Percentiles rank a stretch among this genome's conserved stretches.
Conservation (phyloP, 2,329 filamentous ascomycete genomes). For the Nothophoma quercina region DNA sequence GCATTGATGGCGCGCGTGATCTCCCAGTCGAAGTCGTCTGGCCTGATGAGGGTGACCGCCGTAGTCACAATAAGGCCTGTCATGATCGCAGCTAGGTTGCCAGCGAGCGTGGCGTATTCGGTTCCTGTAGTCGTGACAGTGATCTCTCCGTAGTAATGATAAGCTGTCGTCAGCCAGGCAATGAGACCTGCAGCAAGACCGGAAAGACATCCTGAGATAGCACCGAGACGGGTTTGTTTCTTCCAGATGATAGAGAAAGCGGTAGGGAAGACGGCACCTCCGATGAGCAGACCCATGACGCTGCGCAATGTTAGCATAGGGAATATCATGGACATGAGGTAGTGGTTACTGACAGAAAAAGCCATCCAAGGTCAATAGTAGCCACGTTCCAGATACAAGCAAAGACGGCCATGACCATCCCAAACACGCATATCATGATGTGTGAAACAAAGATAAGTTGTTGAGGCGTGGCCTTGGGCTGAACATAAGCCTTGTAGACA, state of each 20-base stretch:
- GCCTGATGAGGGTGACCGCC: conserved; percentile 46
- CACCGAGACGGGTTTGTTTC: conserved; percentile 42
- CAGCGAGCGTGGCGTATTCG: conserved; percentile 51
- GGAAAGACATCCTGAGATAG: conserved; percentile 42
- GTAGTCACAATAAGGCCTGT: conserved; percentile 45
- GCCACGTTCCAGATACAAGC: conserved; percentile 48
- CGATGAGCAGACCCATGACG: conserved; percentile 53
- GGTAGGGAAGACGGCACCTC: conserved; percentile 52
- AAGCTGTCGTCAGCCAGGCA: conserved; percentile 49
- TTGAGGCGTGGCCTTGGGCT: conserved; percentile 45
- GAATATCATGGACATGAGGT: not conserved
- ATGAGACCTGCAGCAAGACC: conserved; percentile 47
- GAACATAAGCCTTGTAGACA: conserved; percentile 54
- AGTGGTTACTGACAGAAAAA: conserved; percentile 45
- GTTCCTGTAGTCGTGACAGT: conserved; percentile 51
- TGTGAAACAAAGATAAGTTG: conserved; percentile 52
- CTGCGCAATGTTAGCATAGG: conserved; percentile 23
- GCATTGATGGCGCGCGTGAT: conserved; percentile 50
- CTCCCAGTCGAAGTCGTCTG: conserved; percentile 51
- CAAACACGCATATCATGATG: conserved; percentile 51
- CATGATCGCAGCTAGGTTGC: conserved; percentile 48
- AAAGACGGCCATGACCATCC: conserved; percentile 52
- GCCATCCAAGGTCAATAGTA: conserved; percentile 52
- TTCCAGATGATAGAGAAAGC: conserved; percentile 50
- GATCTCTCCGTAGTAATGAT: conserved; percentile 49